Evolutionary conservation across 192 early-diverging fungal genomes (phyloP), one percentile per base, ranked within the genome.

Genomic region (Borealophlyctis nickersoniae): DNA sequence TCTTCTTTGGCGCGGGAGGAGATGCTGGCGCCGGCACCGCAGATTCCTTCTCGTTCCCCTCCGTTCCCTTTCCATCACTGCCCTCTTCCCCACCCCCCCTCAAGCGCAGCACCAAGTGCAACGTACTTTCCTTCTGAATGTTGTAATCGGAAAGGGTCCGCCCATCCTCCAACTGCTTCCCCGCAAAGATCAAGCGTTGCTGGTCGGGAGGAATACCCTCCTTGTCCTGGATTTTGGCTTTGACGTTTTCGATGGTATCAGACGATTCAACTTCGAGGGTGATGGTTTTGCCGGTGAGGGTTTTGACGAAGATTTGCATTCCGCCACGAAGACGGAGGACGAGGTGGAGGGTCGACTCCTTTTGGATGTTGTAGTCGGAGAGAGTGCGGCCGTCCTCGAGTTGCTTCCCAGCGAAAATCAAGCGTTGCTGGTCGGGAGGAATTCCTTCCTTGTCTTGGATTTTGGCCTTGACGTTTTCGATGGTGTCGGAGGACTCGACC

Each of bases 381-480:
- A 91, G 71, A 31, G 83, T 90, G 58, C 84, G 83, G 60, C 85
- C 88, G 70, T 87, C 86, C 58, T 91, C 89, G 52, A 90, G 82
- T 75, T 88, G 84, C 73, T 90, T 90, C 33, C 89, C 89, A 45
- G 87, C 87, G 62, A 90, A 90, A 69, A 90, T 89, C 36, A 90
- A 73, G 57, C 88, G 86, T 73, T 91, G 89, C 73, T 88, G 87
- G 76, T 90, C 86, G 61, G 81, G 81, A 36, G 87, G 85, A 57
- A 90, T 90, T 55, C 86, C 86, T 62, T 90, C 88, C 73, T 88
- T 88, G 63, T 89, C 87, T 66, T 90, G 88, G 72, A 91, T 87
- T 72, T 90, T 90, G 54, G 81, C 73, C 77, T 90, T 91, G 49
- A 91, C 86, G 58, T 90, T 87, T 24, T 87, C 87, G 66, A 91